Base-by-base conservation (phyloP, 306 rosid species). In the Hippophae rhamnoides region DNA sequence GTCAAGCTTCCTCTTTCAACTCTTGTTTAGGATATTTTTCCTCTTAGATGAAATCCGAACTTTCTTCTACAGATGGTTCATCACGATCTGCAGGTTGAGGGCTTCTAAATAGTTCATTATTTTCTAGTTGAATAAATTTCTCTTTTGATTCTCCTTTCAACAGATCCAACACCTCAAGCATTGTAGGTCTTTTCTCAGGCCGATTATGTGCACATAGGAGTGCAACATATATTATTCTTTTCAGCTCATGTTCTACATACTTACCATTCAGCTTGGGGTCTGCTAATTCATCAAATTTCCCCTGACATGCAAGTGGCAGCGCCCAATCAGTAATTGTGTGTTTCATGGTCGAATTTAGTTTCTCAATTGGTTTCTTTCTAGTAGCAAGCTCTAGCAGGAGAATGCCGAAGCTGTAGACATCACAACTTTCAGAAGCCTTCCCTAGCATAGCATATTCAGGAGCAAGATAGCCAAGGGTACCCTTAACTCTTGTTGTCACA, bases 371-470 rank as follows among this genome's bases (percentile, higher is more conserved):
- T 63, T 72, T 92, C 82, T 66, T 82, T 66, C 99, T 95, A 59
- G 83, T 80, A 11, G 88, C 93, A n/a, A 92, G 93, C 73, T 92
- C 99, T 41, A 92, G 85, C 65, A 92, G 78, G 50, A 92, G 99
- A 68, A 92, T 80, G 56, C 99, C 99, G 2, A 81, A 88, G 76
- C 99, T 92, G 79, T 76, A 92, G 43, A 92, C 95, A 65, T 92
- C 99, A 48, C 95, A 92, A 67, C 94, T 76, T 82, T 85, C 95
- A 0, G 82, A 81, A 55, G 94, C 99, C 74, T 88, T 88, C 56
- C 99, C 99, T 53, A 86, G 65, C 95, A 88, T 88, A 1, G 94
- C 95, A 68, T 92, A 92, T 67, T 92, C 99, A 1, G 99, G 99
- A 23, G 99, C 96, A 13, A 92, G 95, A 76, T 92, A 92, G 63